phyloP scores from a whole-genome alignment of 2,329 filamentous ascomycete genomes.

The Clonostachys solani region DNA sequence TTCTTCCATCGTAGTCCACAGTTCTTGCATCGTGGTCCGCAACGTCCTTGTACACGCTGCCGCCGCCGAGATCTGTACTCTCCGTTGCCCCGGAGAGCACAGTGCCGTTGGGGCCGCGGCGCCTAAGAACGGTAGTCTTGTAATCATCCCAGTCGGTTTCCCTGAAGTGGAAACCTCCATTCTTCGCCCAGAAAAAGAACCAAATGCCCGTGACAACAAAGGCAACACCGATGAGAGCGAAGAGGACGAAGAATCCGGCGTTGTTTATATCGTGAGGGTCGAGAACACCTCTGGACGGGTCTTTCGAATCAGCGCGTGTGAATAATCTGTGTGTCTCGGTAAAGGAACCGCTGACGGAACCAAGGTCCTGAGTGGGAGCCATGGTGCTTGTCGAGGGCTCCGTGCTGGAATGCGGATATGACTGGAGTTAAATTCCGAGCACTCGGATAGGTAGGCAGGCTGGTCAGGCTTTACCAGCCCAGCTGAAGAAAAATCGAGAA shows the following conservation, averaged over 20 bases:
- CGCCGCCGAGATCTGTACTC: conserved; percentile 81
- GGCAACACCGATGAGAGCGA: conserved; percentile 74
- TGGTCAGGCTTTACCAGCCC: too few species aligned
- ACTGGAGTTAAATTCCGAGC: too few species aligned
- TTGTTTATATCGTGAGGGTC: conserved; percentile 56
- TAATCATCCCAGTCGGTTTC: conserved; percentile 96
- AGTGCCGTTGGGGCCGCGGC: conserved; percentile 85
- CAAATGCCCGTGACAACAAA: conserved; percentile 78
- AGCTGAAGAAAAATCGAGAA: too few species aligned
- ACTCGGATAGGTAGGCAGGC: too few species aligned
- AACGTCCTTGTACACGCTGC: conserved; percentile 76
- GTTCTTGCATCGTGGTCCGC: conserved; percentile 30
- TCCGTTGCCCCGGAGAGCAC: conserved; percentile 78
- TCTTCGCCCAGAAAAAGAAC: conserved; percentile 99
- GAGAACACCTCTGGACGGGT: conserved; percentile 45
- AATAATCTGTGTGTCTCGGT: conserved; percentile 22
- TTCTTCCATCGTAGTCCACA: neutral
- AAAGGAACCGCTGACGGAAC: conserved; percentile 32
- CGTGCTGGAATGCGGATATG: conserved; percentile 5
- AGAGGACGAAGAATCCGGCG: conserved; percentile 75
- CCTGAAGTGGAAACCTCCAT: conserved; percentile 86
- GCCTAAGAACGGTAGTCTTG: conserved; percentile 87
- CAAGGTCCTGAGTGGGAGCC: conserved; percentile 10
- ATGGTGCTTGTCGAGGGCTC: conserved; percentile 21
- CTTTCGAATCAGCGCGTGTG: conserved; percentile 24